Conservation (phyloP, 192 early-diverging fungal genomes). For the Coemansia interrupta region DNA sequence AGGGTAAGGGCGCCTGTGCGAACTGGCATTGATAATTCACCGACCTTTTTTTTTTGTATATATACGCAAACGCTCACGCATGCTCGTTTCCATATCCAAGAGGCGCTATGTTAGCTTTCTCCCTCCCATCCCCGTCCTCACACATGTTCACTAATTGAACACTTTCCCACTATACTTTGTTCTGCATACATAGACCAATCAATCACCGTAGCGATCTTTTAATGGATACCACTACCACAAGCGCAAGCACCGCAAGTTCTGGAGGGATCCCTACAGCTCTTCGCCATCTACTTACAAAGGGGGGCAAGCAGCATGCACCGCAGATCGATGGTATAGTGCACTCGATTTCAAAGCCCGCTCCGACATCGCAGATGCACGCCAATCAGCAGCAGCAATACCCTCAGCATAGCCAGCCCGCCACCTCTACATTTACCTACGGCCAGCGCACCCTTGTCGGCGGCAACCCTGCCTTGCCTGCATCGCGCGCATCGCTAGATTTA, state of each 20-base stretch:
- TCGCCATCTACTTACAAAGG: conserved; percentile 46
- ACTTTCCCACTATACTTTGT: too few species aligned
- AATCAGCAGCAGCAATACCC: conserved; percentile 11
- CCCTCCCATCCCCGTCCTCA: too few species aligned
- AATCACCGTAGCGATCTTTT: conserved; percentile 1
- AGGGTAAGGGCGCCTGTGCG: neutral
- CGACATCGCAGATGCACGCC: conserved; percentile 27
- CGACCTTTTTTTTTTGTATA: too few species aligned
- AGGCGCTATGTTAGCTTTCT: too few species aligned
- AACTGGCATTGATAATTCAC: too few species aligned
- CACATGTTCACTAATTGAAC: too few species aligned
- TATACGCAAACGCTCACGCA: too few species aligned
- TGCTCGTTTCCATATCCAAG: too few species aligned
- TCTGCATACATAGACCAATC: too few species aligned
- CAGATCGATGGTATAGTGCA: conserved; percentile 55
- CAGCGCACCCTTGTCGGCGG: conserved; percentile 44
- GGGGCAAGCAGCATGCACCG: conserved; percentile 43
- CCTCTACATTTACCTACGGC: conserved; percentile 24
- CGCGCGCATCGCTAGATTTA: conserved; percentile 40
- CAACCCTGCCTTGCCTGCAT: conserved; percentile 23
- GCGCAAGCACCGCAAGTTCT: conserved; percentile 16
- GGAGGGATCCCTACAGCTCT: conserved; percentile 42
- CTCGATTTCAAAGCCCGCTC: conserved; percentile 31
- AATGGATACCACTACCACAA: conserved; percentile 37
- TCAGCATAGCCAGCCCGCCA: conserved; percentile 22